Percentiles rank a stretch among this genome's conserved stretches.
These are phyloP conservation scores for Tremellales sp. DNA, from an alignment of 1,284 basidiomycete genomes.

Conservation along the genomic window DNA sequence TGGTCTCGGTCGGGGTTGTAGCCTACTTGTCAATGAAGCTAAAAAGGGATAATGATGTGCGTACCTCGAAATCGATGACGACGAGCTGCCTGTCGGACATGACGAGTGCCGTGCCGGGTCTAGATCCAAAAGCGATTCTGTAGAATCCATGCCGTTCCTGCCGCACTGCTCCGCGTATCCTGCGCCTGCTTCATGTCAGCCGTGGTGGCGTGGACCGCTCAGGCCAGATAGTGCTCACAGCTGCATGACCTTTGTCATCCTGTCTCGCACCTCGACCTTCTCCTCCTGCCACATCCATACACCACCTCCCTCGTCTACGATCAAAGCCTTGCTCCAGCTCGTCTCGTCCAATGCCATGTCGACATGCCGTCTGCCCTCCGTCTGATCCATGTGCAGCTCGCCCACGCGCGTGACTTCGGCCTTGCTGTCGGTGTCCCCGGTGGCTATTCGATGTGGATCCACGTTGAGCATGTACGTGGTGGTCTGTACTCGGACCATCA, in stretches of 20 bases:
- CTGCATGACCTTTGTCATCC: slow-evolving; percentile 16
- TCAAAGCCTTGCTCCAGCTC: slow-evolving; percentile 18
- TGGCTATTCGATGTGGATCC: slow-evolving; percentile 5
- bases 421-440: neutral
- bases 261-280: slow-evolving; percentile 11
- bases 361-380: slow-evolving; percentile 24
- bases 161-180: slow-evolving; percentile 15
- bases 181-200: slow-evolving; percentile 10
- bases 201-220: no score
- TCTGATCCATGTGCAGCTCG: slow-evolving; percentile 13
- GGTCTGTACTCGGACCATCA: slow-evolving; percentile 22
- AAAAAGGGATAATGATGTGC: no score
- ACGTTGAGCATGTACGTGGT: slow-evolving; percentile 22
- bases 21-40: neutral
- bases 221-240: slow-evolving; percentile 15
- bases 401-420: slow-evolving; percentile 10
- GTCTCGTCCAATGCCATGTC: slow-evolving; percentile 31
- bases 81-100: slow-evolving; percentile 18
- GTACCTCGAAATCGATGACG: slow-evolving; percentile 28
- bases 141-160: slow-evolving; percentile 24
- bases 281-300: slow-evolving; percentile 39
- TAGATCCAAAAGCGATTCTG: slow-evolving; percentile 30
- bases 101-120: slow-evolving; percentile 26
- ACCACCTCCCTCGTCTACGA: slow-evolving; percentile 38
- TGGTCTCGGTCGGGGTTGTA: slow-evolving; percentile 1